Conservation (phyloP, 73 alveolate species). For the Paramecium sonneborni region DNA sequence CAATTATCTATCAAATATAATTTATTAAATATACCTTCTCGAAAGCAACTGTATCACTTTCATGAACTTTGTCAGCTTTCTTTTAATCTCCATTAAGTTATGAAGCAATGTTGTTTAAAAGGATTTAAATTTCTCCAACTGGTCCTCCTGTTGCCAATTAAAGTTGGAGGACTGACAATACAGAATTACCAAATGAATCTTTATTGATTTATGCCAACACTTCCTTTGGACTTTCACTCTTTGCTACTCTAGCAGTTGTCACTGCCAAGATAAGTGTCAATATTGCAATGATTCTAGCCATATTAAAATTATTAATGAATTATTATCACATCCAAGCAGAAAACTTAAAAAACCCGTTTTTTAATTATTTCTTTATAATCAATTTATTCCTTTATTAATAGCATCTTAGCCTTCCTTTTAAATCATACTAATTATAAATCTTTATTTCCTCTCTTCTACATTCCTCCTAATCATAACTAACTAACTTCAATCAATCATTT, state of each 20-base stretch:
- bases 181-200: slow-evolving; percentile 46
- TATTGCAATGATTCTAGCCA: slow-evolving; percentile 19
- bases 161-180: slow-evolving; percentile 46
- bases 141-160: slow-evolving; percentile 53
- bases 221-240: slow-evolving; percentile 25
- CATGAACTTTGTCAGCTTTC: slow-evolving; percentile 56
- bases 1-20: neutral
- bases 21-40: neutral
- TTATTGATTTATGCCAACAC: slow-evolving; percentile 36
- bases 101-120: slow-evolving; percentile 49
- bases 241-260: slow-evolving; percentile 23
- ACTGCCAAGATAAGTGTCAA: slow-evolving; percentile 25
- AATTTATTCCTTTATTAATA: neutral
- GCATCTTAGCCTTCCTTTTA: no score
- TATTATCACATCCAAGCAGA: slow-evolving; percentile 3
- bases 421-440: neutral
- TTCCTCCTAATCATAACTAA: neutral
- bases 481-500: neutral
- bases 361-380: neutral
- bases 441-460: neutral
- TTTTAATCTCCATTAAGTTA: slow-evolving; percentile 41
- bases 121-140: slow-evolving; percentile 55
- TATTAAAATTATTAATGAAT: slow-evolving; percentile 12
- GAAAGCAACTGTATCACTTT: slow-evolving; percentile 47
- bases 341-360: slow-evolving; percentile 4